A percentile compares a stretch with the other conserved stretches of the same genome.
Evolutionary conservation across 1,284 basidiomycete species (phyloP).

Genomic region (Trichosporon inkin): DNA sequence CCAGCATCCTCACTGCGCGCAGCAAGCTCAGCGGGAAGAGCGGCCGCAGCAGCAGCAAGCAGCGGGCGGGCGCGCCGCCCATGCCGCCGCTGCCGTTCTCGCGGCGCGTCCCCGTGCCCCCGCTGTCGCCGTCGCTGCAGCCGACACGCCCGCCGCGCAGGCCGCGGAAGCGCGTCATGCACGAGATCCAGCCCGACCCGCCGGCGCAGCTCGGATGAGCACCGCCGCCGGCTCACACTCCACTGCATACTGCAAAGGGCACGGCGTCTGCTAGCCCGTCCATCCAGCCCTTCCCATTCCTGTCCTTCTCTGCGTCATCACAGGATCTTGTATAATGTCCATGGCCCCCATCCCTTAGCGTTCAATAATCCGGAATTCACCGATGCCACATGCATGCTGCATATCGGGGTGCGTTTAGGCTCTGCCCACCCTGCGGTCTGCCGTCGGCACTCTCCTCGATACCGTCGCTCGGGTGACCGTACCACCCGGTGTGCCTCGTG

Average conservation of each 20-base stretch:
- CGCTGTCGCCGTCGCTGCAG: neutral
- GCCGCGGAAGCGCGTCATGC: neutral
- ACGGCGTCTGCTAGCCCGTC: too few species aligned
- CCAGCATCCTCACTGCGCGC: neutral
- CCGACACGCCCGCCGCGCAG: neutral
- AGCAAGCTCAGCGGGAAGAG: neutral
- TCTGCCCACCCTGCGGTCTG: too few species aligned
- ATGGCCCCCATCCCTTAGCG: too few species aligned
- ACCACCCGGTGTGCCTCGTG: too few species aligned
- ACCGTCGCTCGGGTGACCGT: too few species aligned
- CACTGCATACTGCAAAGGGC: neutral
- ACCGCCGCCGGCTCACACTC: neutral
- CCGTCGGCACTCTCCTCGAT: too few species aligned
- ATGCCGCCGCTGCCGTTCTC: neutral
- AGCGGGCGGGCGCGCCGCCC: neutral
- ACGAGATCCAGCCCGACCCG: neutral
- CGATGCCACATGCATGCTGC: too few species aligned
- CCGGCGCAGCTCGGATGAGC: neutral
- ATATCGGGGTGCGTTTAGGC: too few species aligned
- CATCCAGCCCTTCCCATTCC: too few species aligned
- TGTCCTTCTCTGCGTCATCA: too few species aligned
- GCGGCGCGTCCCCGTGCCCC: neutral
- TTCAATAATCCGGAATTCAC: too few species aligned
- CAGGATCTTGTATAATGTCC: too few species aligned
- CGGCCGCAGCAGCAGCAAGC: neutral